Evolutionary conservation across 2,329 filamentous ascomycete genomes (phyloP), one percentile per base, ranked within the genome.

Genomic region (Fusarium torreyae): DNA sequence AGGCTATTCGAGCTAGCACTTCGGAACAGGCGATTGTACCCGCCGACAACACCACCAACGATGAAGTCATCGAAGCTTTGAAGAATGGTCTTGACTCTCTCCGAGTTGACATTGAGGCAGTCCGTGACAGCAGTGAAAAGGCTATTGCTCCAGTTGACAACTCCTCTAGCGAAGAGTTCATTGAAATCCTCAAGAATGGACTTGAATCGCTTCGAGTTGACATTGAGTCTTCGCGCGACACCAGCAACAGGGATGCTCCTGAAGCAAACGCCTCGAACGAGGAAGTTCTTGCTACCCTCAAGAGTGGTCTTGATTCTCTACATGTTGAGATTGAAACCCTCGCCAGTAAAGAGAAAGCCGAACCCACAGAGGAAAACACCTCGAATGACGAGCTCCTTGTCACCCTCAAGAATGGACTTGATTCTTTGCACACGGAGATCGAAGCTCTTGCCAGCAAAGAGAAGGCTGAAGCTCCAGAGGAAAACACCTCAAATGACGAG

Each of bases 311-410:
- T 10, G 88, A 91, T 40, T 85, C 85, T 42, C 84, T 97, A 22
- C 90, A 90, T 54, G 85, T 87, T 2, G 94, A 97, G 51, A 92
- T 94, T 6, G 86, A 89, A 57, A 85, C 88, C 13, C 81, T 94
- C 3, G 86, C 87, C 28, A 92, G 92, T 6, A 84, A 95, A 18
- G 90, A 92, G 61, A 6, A 89, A 91, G 60, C 93, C 90, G 66
- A 31, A 31, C 9, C 28, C 28, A 10, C 85, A 5, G 82, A 88
- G 0, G 93, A 95, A 68, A 86, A 93, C 78, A 92, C 90, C 2
- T 87, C 92, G 46, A 94, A 91, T 59, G 92, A 95, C 66, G 93
- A 97, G 78, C 93, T 97, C 46, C 83, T 97, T 1, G 92, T 97
- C 61, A 92, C 92, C 0, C 84, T 97, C 55, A 95, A 92, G 76